Evolutionary conservation across 345 rosid genomes (phyloP).

Genomic region (Eucalyptus decipiens): DNA sequence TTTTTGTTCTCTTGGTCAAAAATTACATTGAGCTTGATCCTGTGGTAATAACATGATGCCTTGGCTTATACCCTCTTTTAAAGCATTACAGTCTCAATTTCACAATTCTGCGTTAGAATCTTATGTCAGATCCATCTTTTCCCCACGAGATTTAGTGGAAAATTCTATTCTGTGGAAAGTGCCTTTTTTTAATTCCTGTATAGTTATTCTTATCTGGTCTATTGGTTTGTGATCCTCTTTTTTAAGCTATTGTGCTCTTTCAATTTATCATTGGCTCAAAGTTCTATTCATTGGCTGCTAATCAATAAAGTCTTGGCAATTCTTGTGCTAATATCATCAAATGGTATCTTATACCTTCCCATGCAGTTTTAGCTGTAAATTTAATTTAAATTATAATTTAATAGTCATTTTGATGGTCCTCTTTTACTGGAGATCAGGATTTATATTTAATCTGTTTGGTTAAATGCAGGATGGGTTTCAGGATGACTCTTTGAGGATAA

Average conservation of each 20-base stretch:
- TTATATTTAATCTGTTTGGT: neutral
- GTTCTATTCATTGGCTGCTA: neutral
- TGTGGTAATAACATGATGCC: neutral
- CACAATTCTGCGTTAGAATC: neutral
- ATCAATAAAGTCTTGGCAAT: neutral
- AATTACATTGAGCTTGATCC: neutral
- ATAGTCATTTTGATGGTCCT: neutral
- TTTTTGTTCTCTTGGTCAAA: neutral
- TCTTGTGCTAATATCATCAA: neutral
- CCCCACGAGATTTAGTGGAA: neutral
- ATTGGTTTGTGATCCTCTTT: neutral
- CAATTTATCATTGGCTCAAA: neutral
- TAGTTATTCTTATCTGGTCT: neutral
- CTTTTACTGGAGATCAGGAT: neutral
- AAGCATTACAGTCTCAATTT: neutral
- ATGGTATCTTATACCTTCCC: neutral
- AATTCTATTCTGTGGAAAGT: neutral
- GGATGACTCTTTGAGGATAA: conserved; percentile 82
- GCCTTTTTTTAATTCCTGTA: neutral
- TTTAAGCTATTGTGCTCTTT: neutral
- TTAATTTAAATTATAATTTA: neutral
- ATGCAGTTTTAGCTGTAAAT: neutral
- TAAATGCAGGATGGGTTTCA: conserved; percentile 77
- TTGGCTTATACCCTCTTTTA: neutral
- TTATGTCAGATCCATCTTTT: neutral